Conservation (phyloP, 306 rosid species). For the Dalbergia oliveri region DNA sequence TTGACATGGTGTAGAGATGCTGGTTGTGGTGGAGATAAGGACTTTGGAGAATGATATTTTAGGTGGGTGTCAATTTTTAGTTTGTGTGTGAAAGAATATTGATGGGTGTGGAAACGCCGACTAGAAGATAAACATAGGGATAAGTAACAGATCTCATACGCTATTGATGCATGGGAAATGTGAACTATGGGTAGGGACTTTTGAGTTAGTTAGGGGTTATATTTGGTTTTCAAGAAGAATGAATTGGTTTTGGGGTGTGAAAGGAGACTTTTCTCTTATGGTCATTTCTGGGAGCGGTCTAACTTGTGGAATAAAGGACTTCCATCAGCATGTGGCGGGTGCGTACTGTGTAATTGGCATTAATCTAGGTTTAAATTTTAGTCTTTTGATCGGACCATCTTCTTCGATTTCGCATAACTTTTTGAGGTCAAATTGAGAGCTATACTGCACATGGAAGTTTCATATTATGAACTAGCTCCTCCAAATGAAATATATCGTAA, state of each 20-base stretch:
- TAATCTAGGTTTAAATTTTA: conserved; percentile 1
- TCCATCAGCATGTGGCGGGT: conserved; percentile 44
- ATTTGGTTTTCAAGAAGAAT: background rate
- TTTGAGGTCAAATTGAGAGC: background rate
- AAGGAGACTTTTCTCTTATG: background rate
- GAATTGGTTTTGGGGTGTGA: background rate
- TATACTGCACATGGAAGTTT: background rate
- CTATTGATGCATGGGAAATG: conserved; percentile 58
- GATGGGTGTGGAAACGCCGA: background rate
- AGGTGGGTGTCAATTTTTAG: background rate
- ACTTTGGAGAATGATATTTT: background rate
- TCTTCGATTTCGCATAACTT: background rate
- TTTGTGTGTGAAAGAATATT: background rate
- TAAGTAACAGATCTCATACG: conserved; percentile 40
- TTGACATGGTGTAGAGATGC: background rate
- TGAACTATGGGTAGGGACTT: conserved; percentile 40
- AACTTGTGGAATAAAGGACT: conserved; percentile 34
- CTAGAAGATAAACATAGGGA: background rate
- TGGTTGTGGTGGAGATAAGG: background rate
- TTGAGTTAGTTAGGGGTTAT: background rate
- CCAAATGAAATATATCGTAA: too few species aligned
- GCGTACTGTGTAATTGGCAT: conserved; percentile 21
- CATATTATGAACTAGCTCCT: background rate
- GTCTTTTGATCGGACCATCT: background rate
- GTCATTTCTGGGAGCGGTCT: conserved; percentile 1